Evolutionary conservation across 768 basidiomycete genomes (phyloP).

Genomic region (Serendipita sp.): DNA sequence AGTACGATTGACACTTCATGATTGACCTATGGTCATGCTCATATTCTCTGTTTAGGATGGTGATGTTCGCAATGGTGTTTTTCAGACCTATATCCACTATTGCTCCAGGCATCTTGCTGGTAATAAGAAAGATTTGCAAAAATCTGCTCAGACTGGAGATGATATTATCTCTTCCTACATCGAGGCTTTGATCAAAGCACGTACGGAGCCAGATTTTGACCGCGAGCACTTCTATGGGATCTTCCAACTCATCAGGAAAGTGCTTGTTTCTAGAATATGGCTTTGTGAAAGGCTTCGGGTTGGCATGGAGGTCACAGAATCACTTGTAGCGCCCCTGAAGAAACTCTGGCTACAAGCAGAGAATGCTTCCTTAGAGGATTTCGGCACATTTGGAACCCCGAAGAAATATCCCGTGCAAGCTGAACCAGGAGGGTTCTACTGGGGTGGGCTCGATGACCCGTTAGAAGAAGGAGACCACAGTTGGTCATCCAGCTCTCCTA

Average conservation of each 20-base stretch:
- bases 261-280: background rate
- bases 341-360: background rate
- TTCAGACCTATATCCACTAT: background rate
- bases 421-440: background rate
- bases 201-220: background rate
- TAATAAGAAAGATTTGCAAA: background rate
- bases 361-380: background rate
- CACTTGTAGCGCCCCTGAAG: background rate
- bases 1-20: background rate
- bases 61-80: background rate
- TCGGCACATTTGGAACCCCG: background rate
- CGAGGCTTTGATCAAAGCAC: background rate
- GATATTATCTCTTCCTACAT: background rate
- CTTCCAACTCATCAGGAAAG: background rate
- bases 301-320: background rate
- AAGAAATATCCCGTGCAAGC: background rate
- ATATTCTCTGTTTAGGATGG: background rate
- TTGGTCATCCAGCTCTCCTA: background rate
- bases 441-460: background rate
- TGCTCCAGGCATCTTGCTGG: background rate
- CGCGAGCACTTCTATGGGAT: background rate
- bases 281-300: background rate
- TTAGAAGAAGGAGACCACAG: background rate
- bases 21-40: background rate
- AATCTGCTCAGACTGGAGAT: background rate